Percentiles rank a stretch among this genome's conserved stretches.
These are phyloP conservation scores for Candida sanyaensis DNA, from an alignment of 1,139 yeast species.

Conservation along the genomic window DNA sequence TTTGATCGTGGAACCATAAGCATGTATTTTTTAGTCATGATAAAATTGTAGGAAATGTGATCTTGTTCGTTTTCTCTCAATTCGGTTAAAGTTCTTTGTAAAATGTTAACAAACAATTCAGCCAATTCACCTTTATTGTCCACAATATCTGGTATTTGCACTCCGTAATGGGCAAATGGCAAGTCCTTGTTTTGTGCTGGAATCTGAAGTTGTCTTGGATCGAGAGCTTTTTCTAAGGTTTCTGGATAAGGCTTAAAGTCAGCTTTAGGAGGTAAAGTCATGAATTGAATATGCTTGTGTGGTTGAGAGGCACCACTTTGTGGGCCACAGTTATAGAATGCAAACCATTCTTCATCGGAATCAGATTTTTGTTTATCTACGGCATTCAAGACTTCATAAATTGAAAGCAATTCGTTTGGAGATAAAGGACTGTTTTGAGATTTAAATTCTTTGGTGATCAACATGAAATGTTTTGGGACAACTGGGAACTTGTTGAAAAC, in stretches of 20 bases:
- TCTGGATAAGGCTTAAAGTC: constrained; percentile 63
- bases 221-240: constrained; percentile 10
- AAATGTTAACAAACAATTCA: constrained; percentile 65
- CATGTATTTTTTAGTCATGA: constrained; percentile 81
- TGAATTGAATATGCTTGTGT: constrained; percentile 88
- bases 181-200: constrained; percentile 63
- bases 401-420: constrained; percentile 63
- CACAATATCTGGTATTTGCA: constrained; percentile 55
- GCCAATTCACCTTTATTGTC: constrained; percentile 53
- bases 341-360: constrained; percentile 48
- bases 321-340: constrained; percentile 86
- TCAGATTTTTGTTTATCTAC: constrained; percentile 23
- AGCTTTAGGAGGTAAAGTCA: constrained; percentile 59
- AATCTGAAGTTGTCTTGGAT: constrained; percentile 32
- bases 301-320: constrained; percentile 91
- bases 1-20: constrained; percentile 78
- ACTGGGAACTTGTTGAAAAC: constrained; percentile 88
- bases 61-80: constrained; percentile 51
- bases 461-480: constrained; percentile 71
- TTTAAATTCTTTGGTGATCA: constrained; percentile 72
- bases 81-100: constrained; percentile 70
- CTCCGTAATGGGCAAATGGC: constrained; percentile 83
- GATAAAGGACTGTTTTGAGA: constrained; percentile 73
- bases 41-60: constrained; percentile 70
- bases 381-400: constrained; percentile 50